Conservation (phyloP, 257 asterid species). For the Nemophila menziesii region DNA sequence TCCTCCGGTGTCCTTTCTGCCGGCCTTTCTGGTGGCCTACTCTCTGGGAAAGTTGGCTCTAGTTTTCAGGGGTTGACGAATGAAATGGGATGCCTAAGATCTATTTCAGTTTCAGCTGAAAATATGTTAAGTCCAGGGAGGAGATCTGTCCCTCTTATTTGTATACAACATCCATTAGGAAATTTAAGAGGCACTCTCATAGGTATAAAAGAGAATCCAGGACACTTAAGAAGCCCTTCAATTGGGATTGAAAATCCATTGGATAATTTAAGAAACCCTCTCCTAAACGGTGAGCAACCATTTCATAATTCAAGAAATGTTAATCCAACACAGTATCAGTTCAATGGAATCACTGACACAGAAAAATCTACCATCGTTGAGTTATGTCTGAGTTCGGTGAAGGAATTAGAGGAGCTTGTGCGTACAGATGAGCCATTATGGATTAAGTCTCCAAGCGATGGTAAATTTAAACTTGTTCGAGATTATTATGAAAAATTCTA, state of each 20-base stretch:
- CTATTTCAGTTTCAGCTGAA: conserved; percentile 10
- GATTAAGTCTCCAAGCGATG: conserved; percentile 31
- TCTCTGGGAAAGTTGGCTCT: conserved; percentile 18
- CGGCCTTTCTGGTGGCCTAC: no score
- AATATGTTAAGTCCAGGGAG: conserved; percentile 13
- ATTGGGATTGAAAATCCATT: no score
- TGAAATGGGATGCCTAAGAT: conserved; percentile 11
- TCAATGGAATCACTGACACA: conserved; percentile 15
- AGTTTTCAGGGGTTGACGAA: conserved; percentile 6
- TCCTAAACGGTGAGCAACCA: no score
- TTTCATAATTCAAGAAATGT: no score
- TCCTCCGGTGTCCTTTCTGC: no score
- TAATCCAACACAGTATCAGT: conserved; percentile 3
- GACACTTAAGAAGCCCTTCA: no score
- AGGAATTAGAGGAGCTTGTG: conserved; percentile 46
- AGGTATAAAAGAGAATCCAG: no score
- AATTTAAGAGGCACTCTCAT: no score
- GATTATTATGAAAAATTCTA: conserved; percentile 44
- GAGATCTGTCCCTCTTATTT: conserved; percentile 10
- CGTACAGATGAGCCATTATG: conserved; percentile 48
- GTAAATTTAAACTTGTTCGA: conserved; percentile 26
- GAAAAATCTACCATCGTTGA: conserved; percentile 29
- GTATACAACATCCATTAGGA: conserved; percentile 7
- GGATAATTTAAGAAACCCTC: no score
- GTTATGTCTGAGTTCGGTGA: conserved; percentile 29